A percentile compares a stretch with the other conserved stretches of the same genome.
phyloP scores from a whole-genome alignment of 2,329 filamentous ascomycete species.

The Acrocalymma vagum region DNA sequence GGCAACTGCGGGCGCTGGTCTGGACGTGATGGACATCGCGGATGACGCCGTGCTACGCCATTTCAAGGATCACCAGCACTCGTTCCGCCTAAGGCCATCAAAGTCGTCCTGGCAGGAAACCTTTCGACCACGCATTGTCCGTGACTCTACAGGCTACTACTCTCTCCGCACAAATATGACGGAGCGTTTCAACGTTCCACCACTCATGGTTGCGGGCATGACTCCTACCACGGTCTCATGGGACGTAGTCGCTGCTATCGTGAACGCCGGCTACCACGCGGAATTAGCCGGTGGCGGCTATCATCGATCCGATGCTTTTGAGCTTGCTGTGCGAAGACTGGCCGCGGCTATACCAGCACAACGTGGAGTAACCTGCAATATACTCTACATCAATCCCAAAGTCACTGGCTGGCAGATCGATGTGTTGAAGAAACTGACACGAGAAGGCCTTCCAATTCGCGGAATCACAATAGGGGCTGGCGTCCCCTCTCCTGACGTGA shows the following conservation, averaged over 20 bases:
- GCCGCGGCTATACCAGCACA: conserved; percentile 81
- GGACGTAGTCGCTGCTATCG: conserved; percentile 92
- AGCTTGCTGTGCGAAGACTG: conserved; percentile 83
- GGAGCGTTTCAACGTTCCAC: conserved; percentile 81
- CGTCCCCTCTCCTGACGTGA: conserved; percentile 91
- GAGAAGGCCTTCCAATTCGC: conserved; percentile 89
- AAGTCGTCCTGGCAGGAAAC: conserved; percentile 3
- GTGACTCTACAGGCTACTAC: conserved; percentile 5
- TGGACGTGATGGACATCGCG: conserved; percentile 6
- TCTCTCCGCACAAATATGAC: conserved; percentile 67
- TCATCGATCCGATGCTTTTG: conserved; percentile 81
- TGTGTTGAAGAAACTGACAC: conserved; percentile 77
- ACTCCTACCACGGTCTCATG: conserved; percentile 87
- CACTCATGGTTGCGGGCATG: conserved; percentile 92
- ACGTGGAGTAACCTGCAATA: conserved; percentile 86
- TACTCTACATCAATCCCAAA: conserved; percentile 90
- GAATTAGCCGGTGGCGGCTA: conserved; percentile 91
- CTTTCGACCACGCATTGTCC: conserved; percentile 6
- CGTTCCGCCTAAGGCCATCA: conserved; percentile 3
- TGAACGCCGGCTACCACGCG: conserved; percentile 92
- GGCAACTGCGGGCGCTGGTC: conserved; percentile 3
- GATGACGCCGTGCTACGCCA: too few species aligned
- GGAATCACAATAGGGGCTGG: conserved; percentile 91
- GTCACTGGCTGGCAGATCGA: conserved; percentile 95
- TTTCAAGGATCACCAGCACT: conserved; percentile 5